Base-by-base conservation (phyloP, 352 stramenopile genomes). In the Globisporangium canariense region DNA sequence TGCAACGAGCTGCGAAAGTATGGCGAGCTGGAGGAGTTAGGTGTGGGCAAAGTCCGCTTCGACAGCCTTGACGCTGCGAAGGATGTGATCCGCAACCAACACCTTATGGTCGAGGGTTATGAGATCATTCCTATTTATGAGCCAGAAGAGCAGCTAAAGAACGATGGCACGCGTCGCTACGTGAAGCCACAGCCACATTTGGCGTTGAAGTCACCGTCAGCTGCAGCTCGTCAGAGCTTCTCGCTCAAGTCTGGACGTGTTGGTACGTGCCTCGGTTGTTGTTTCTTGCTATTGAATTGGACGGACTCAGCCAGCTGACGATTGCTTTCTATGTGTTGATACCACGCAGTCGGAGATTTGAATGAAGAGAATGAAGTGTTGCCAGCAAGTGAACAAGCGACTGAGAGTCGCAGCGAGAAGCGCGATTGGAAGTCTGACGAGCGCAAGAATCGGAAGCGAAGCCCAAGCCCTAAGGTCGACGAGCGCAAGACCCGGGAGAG, bases 71-170 rank as follows among this genome's bases (percentile, higher is more conserved):
- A 91, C 3, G 68, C 73, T 32, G 85, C 85, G n/a, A 91, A 89
- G 57, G 52, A 65, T 9, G 82, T 77, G 28, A 86, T 91, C 25
- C 71, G 71, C 0, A 80, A 77, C 47, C 71, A 81, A 22, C 59
- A 77, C 53, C 78, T 86, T 32, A 70, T 56, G 16, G 60, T 91
- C 45, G 69, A 77, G n/a, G 74, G 68, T 2, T 70, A 76, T 32
- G 76, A 86, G 22, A 80, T 93, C 43, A 76, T 89, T 36, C 79
- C 81, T 25, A 68, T 90, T 10, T 93, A 91, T 46, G 81, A 90
- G 49, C 78, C 76, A 6, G 80, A 88, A 51, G 82, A 88, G 46
- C 84, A 93, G 57, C 68, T 81, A 14, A 56, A 72, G 36, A 75
- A 77, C 61, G 81, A 88, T 66, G 69, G 68, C 20, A 86, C 76